Evolutionary conservation across 768 basidiomycete genomes (phyloP), one percentile per base, ranked within the genome.

Genomic region (Pseudohyphozyma bogoriensis): DNA sequence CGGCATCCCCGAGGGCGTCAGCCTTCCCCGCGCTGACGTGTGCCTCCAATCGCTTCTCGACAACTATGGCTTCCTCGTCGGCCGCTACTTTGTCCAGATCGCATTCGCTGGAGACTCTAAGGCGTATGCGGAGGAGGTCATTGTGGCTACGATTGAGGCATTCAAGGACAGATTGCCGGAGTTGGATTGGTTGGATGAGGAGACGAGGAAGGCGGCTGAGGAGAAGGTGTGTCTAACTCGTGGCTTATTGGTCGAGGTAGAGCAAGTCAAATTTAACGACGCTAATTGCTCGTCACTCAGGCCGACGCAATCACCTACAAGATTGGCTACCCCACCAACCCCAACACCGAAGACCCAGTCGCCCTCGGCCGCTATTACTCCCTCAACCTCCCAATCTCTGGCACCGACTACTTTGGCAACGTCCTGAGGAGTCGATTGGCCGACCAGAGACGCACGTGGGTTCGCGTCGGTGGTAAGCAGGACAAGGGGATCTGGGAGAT

Each of bases 181-280:
- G 55, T 79, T 95, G 53, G 79, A 83, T 24, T 99, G 95, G 95
- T 89, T 99, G 86, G 95, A 97, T 71, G 74, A 83, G 50, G 74
- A 82, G 65, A 89, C 89, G 4, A 84, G 87, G 15, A 76, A 77
- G 42, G 88, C 84, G 58, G 95, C 95, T 7, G 82, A 84, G 18
- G 81, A 85, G 70, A 97, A 97, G 79, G 88, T 84, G 31, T 28
- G 60, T n/a, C n/a, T n/a, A n/a, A n/a, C 31, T 69, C 53, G 2
- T 35, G 33, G 12, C n/a, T 36, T 13, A 8, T 42, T 32, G 39
- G 64, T 64, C 55, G 7, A 29, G 4, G n/a, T 18, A 40, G 28
- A 4, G 12, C 11, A 9, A 18, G 44, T 35, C 28, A 11, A 53
- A 4, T 32, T 33, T 24, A 8, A 8, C 9, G n/a, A n/a, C n/a